Evolutionary conservation across 2,329 filamentous ascomycete species (phyloP).

Genomic region (Fusarium proliferatum): DNA sequence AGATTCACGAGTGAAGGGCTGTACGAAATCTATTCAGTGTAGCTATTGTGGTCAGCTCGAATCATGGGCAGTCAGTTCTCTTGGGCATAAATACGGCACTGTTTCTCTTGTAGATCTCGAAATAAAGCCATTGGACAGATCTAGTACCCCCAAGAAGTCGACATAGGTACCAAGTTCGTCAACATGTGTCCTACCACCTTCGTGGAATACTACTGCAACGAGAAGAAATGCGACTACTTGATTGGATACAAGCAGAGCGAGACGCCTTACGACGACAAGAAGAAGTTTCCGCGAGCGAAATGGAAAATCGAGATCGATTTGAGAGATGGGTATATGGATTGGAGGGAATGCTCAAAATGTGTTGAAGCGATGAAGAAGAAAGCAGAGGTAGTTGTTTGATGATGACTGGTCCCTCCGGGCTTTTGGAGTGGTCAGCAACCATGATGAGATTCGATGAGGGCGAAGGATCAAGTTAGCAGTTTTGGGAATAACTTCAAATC

Average conservation of each 20-base stretch:
- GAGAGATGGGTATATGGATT: not conserved
- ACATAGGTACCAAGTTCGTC: accelerated
- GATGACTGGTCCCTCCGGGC: accelerated
- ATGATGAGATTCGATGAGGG: not conserved
- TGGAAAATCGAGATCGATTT: not conserved
- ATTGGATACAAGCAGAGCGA: not conserved
- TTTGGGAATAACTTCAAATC: not conserved
- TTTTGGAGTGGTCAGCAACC: no score
- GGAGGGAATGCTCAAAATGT: not conserved
- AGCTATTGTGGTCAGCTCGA: not conserved
- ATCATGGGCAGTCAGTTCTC: accelerated
- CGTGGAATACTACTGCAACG: not conserved
- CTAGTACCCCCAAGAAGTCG: accelerated
- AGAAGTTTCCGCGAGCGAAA: not conserved
- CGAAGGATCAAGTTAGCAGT: not conserved
- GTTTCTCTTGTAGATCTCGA: not conserved
- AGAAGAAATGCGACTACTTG: not conserved
- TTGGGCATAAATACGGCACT: no score
- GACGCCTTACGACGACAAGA: not conserved
- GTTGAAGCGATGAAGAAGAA: not conserved
- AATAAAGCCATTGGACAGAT: no score
- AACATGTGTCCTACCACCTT: not conserved
- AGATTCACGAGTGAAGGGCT: accelerated
- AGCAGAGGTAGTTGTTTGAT: not conserved
- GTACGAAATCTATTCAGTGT: not conserved